Percentiles rank a stretch among this genome's conserved stretches.
phyloP scores from a whole-genome alignment of 805 yeast species.

The Crinitomyces ghanaensis region DNA sequence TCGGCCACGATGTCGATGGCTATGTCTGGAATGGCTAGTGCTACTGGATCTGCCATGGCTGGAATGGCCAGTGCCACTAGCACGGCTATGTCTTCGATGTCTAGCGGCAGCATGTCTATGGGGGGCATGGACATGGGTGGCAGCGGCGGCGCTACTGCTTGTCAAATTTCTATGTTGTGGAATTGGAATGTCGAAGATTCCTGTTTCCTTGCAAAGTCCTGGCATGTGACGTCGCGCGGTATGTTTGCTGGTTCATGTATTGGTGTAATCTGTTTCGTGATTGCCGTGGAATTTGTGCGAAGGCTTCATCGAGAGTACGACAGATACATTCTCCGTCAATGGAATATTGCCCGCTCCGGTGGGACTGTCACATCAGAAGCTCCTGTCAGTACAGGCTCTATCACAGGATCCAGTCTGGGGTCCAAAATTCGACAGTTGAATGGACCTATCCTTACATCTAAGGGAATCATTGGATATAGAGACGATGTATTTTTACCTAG shows the following conservation, averaged over 20 bases:
- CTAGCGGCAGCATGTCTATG: conserved; percentile 8
- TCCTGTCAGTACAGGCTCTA: background rate
- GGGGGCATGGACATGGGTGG: conserved; percentile 10
- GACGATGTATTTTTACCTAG: conserved; percentile 27
- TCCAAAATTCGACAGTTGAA: conserved; percentile 1
- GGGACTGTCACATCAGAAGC: background rate
- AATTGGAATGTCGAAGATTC: conserved; percentile 61
- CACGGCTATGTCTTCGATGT: conserved; percentile 7
- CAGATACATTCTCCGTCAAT: conserved; percentile 18
- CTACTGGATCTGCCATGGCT: no score
- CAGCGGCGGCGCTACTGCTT: conserved; percentile 18
- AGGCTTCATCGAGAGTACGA: conserved; percentile 39
- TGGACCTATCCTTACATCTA: background rate
- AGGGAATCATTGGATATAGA: background rate
- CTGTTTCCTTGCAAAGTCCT: conserved; percentile 49
- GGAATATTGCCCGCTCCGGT: conserved; percentile 7
- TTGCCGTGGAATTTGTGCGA: conserved; percentile 47
- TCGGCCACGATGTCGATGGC: conserved; percentile 9
- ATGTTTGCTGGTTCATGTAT: conserved; percentile 67
- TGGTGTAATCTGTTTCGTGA: conserved; percentile 50
- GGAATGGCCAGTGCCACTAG: conserved; percentile 6
- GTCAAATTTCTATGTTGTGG: conserved; percentile 48
- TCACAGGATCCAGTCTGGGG: background rate
- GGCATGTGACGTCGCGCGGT: conserved; percentile 50
- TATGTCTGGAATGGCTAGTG: conserved; percentile 5